phyloP scores from a whole-genome alignment of 129 eudicot genomes.

The Daucus carota region DH1_v3.0 NC_030387.2:19469001-19469500 shows the following conservation, averaged over 20 bases:
- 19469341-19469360: slow-evolving; percentile 31
- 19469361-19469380: slow-evolving; percentile 40
- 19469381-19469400: slow-evolving; percentile 51
- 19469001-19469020: slow-evolving; percentile 7
- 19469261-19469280: slow-evolving; percentile 37
- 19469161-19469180: background rate
- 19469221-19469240: slow-evolving; percentile 14
- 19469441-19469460: slow-evolving; percentile 78
- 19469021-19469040: background rate
- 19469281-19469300: slow-evolving; percentile 34
- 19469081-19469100: background rate
- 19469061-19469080: background rate
- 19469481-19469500: slow-evolving; percentile 56
- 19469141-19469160: background rate
- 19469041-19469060: background rate
- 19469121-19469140: background rate
- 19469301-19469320: slow-evolving; percentile 49
- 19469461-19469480: slow-evolving; percentile 55
- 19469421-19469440: slow-evolving; percentile 70
- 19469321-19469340: slow-evolving; percentile 32
- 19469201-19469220: background rate
- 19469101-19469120: background rate
- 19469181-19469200: slow-evolving; percentile 1
- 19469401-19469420: slow-evolving; percentile 43
- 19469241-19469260: slow-evolving; percentile 69